A percentile compares a stretch with the other conserved stretches of the same genome.
phyloP scores from a whole-genome alignment of 306 rosid species.

The Prunus mira region DNA sequence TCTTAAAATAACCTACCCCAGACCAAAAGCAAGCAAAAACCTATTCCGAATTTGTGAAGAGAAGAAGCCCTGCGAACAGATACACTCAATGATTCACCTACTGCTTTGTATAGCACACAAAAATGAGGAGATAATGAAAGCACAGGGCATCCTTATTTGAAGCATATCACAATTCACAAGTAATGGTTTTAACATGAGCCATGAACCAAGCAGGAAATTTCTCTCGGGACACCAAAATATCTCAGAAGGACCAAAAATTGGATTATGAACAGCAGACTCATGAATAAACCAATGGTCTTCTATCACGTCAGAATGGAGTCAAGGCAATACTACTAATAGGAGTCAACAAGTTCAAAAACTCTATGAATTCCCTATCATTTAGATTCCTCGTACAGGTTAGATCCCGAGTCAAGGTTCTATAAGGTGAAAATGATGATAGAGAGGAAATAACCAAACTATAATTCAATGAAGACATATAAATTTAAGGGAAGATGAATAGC shows the following conservation, averaged over 20 bases:
- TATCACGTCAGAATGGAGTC: not conserved
- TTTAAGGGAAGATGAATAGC: too few species aligned
- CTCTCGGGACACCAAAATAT: not conserved
- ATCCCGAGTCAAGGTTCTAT: not conserved
- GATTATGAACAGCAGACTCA: not conserved
- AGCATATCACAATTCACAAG: not conserved
- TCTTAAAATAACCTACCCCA: not conserved
- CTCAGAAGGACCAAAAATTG: not conserved
- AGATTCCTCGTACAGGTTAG: not conserved
- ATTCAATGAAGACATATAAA: not conserved
- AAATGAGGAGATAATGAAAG: not conserved
- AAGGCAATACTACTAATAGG: not conserved
- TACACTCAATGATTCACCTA: not conserved
- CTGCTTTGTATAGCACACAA: not conserved
- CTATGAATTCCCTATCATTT: not conserved
- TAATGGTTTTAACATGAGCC: not conserved
- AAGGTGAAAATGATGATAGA: not conserved
- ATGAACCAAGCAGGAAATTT: not conserved
- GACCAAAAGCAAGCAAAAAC: not conserved
- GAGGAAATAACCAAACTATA: not conserved
- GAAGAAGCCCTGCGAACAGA: not conserved
- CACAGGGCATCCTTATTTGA: not conserved
- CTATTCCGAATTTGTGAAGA: not conserved
- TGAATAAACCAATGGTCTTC: not conserved
- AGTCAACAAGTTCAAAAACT: not conserved